Conservation (phyloP, 441 rosid genomes). For the Kokia cookei region DNA sequence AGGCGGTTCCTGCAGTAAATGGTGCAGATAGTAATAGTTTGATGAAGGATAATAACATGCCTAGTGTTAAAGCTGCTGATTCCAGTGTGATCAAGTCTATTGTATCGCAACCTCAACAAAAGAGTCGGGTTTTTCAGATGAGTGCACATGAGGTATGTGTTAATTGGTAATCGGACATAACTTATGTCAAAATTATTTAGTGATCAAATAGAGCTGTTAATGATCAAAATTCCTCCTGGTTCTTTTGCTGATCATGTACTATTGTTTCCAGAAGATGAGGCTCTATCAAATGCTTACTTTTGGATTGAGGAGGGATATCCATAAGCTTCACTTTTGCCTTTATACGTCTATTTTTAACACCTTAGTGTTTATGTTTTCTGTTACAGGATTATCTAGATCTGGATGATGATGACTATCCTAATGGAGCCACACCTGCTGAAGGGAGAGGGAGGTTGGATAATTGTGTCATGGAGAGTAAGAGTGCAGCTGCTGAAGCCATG, state of each 20-base stretch:
- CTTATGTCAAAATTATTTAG: neutral
- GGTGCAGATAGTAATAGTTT: conserved; percentile 20
- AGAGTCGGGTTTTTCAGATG: conserved; percentile 63
- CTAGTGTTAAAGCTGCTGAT: conserved; percentile 23
- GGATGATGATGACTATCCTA: conserved; percentile 54
- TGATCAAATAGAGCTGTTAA: neutral
- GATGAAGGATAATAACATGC: conserved; percentile 22
- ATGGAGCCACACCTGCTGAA: conserved; percentile 24
- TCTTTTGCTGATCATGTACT: neutral
- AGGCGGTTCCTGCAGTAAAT: conserved; percentile 29
- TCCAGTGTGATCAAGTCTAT: conserved; percentile 22
- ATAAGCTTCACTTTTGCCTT: neutral
- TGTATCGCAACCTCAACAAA: conserved; percentile 24
- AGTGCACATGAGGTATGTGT: conserved; percentile 71
- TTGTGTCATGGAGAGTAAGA: conserved; percentile 18
- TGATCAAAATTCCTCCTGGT: neutral
- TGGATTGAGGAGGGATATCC: neutral
- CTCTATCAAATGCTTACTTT: neutral
- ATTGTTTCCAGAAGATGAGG: neutral
- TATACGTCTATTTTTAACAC: neutral
- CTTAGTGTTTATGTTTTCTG: neutral
- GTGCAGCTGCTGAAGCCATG: conserved; percentile 26
- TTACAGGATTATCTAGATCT: conserved; percentile 64
- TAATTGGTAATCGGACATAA: neutral
- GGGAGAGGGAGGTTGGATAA: conserved; percentile 27